A percentile compares a stretch with the other conserved stretches of the same genome.
Conservation (phyloP, 2,329 filamentous ascomycete genomes). For the Waltergamsia citrina region DNA sequence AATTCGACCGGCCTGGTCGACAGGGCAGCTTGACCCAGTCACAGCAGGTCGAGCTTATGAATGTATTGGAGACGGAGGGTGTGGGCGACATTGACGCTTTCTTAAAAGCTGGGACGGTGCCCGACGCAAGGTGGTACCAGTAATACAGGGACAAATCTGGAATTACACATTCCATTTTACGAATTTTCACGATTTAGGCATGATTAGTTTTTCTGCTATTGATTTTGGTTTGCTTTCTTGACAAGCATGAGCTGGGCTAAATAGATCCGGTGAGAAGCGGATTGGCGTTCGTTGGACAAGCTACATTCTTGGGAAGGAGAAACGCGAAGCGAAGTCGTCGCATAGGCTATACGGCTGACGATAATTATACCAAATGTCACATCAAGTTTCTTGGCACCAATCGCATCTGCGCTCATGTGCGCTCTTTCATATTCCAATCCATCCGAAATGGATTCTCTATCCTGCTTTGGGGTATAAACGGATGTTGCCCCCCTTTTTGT, state of each 20-base stretch:
- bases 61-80: slow-evolving; percentile 62
- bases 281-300: too few species aligned
- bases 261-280: too few species aligned
- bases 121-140: slow-evolving; percentile 22
- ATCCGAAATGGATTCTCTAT: too few species aligned
- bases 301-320: too few species aligned
- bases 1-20: slow-evolving; percentile 15
- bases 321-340: too few species aligned
- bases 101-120: slow-evolving; percentile 30
- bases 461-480: too few species aligned
- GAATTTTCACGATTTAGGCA: neutral
- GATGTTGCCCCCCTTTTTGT: too few species aligned
- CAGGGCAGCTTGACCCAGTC: slow-evolving; percentile 67
- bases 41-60: slow-evolving; percentile 78
- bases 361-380: too few species aligned
- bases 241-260: too few species aligned
- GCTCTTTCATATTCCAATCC: too few species aligned
- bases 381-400: slow-evolving; percentile 7
- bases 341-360: too few species aligned
- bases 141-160: neutral
- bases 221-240: slow-evolving; percentile 4
- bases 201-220: neutral
- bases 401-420: too few species aligned
- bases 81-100: slow-evolving; percentile 53
- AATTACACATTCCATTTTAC: neutral